A percentile compares a stretch with the other conserved stretches of the same genome.
phyloP scores from a whole-genome alignment of 139 green algal genomes.

The Spirogloea muscicola region DNA sequence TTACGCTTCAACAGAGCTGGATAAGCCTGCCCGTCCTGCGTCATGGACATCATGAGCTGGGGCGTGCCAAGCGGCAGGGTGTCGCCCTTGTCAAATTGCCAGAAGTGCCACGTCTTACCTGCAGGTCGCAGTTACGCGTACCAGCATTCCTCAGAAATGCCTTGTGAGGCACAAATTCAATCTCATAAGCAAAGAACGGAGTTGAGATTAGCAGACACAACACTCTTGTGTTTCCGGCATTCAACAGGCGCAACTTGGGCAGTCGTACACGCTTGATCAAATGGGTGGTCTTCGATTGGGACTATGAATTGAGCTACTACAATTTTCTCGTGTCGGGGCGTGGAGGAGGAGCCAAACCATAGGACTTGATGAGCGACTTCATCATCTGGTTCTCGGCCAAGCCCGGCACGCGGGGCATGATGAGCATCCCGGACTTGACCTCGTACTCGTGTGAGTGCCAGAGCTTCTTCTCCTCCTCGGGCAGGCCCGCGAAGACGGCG shows the following conservation, averaged over 20 bases:
- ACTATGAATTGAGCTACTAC: too few relatives aligned
- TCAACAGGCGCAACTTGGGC: too few relatives aligned
- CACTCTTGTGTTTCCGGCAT: too few relatives aligned
- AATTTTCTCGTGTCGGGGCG: too few relatives aligned
- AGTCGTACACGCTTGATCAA: too few relatives aligned
- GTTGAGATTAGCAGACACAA: too few relatives aligned
- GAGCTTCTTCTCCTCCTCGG: conserved; percentile 68
- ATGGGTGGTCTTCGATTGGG: too few relatives aligned
- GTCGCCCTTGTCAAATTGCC: conserved; percentile 69
- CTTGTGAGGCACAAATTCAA: too few relatives aligned
- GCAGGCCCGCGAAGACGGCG: conserved; percentile 60
- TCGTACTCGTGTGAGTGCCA: conserved; percentile 78
- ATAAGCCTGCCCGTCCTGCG: conserved; percentile 32
- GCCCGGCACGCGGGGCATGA: conserved; percentile 14
- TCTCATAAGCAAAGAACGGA: too few relatives aligned
- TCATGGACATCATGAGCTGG: conserved; percentile 38
- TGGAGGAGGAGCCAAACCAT: too few relatives aligned
- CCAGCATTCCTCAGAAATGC: too few relatives aligned
- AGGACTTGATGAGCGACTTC: conserved; percentile 36
- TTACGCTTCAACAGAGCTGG: not conserved
- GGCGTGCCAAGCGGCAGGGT: conserved; percentile 57
- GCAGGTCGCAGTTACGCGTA: too few relatives aligned
- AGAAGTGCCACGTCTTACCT: conserved; percentile 69
- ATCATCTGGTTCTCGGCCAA: conserved; percentile 28
- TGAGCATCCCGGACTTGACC: conserved; percentile 47